These are phyloP conservation scores for Agaricus sinodeliciosus DNA, from an alignment of 768 basidiomycete genomes.

Conservation along the genomic window DNA sequence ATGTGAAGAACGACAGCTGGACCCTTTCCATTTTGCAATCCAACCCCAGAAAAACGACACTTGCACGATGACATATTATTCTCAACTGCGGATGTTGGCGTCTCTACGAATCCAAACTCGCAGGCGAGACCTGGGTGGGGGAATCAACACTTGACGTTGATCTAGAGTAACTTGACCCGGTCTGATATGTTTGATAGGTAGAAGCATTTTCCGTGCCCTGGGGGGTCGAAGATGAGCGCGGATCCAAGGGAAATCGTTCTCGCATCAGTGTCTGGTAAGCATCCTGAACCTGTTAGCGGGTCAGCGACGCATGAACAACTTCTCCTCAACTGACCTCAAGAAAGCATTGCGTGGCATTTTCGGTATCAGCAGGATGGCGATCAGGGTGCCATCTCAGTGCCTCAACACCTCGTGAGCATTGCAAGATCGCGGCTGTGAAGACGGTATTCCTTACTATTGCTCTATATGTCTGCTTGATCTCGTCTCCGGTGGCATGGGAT, in stretches of 20 bases:
- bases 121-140: conserved; percentile 22
- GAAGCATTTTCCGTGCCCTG: not conserved
- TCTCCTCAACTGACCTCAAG: conserved; percentile 37
- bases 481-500: conserved; percentile 36
- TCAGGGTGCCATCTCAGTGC: conserved; percentile 67
- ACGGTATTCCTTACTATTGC: conserved; percentile 37
- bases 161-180: conserved; percentile 19
- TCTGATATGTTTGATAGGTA: conserved; percentile 16
- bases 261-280: conserved; percentile 52
- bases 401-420: conserved; percentile 23
- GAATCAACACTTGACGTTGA: conserved; percentile 18
- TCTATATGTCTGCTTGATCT: conserved; percentile 57
- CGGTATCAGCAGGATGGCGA: conserved; percentile 49
- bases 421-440: conserved; percentile 16
- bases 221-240: conserved; percentile 2
- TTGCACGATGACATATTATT: conserved; percentile 17
- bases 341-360: conserved; percentile 48
- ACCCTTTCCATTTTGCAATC: not conserved
- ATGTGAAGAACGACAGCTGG: not conserved
- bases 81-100: conserved; percentile 20
- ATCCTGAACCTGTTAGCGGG: conserved; percentile 35
- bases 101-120: conserved; percentile 22
- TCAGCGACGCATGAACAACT: conserved; percentile 4
- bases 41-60: conserved; percentile 15
- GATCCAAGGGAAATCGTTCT: conserved; percentile 21